phyloP scores from a whole-genome alignment of 495 filamentous ascomycete genomes.

The Penicillium pulvis region DNA sequence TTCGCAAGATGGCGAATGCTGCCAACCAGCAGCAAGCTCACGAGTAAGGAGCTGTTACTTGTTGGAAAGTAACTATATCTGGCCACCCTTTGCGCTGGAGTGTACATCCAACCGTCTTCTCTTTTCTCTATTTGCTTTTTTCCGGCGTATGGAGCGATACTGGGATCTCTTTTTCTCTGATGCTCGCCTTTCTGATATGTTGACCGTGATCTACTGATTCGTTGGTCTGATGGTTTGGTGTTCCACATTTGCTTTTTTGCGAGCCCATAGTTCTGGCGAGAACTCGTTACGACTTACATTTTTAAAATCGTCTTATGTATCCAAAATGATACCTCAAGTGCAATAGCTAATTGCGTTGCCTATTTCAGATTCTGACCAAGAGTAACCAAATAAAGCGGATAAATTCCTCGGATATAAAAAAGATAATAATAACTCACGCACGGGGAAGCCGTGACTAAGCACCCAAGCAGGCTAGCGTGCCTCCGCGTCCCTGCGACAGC shows the following conservation, averaged over 20 bases:
- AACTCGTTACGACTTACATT: slow-evolving; percentile 12
- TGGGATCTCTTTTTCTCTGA: not conserved
- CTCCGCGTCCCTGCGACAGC: slow-evolving; percentile 32
- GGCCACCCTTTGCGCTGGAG: too few species aligned
- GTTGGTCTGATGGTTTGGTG: not conserved
- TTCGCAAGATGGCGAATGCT: slow-evolving; percentile 84
- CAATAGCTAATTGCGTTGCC: not conserved
- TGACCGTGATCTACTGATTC: not conserved
- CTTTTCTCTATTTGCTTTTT: not conserved
- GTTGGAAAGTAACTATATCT: too few species aligned
- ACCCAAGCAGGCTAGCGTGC: slow-evolving; percentile 25
- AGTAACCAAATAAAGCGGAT: too few species aligned
- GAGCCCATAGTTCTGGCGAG: slow-evolving; percentile 13
- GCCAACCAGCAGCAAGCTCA: slow-evolving; percentile 43
- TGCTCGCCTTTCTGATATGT: not conserved
- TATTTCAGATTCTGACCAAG: not conserved
- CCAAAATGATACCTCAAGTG: not conserved
- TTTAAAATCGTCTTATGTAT: not conserved
- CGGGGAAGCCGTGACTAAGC: slow-evolving; percentile 25
- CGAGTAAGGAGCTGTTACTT: slow-evolving; percentile 23
- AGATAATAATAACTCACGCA: slow-evolving; percentile 6
- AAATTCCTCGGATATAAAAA: not conserved
- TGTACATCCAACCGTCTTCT: too few species aligned
- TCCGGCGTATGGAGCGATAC: not conserved
- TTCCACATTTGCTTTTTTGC: not conserved